Percentiles rank a stretch among this genome's conserved stretches.
phyloP scores from a whole-genome alignment of 768 basidiomycete genomes.

The Xerocomellus dryophilus region DNA sequence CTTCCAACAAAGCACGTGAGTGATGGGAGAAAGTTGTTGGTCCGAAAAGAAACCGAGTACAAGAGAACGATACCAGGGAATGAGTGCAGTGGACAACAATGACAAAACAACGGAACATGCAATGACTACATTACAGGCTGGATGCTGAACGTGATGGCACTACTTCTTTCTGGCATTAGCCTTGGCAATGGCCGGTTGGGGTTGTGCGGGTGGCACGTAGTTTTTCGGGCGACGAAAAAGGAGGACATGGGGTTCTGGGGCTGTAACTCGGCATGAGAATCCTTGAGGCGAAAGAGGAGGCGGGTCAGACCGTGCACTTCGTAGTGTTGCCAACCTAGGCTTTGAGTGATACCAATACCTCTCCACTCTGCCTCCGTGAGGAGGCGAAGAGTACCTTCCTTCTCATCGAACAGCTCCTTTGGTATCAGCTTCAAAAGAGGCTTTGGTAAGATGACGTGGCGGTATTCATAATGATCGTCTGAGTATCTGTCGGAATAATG shows the following conservation, averaged over 20 bases:
- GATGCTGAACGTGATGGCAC: slow-evolving; percentile 2
- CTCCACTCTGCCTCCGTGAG: slow-evolving; percentile 91
- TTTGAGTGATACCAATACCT: slow-evolving; percentile 94
- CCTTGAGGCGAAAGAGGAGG: neutral
- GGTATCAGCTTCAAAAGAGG: slow-evolving; percentile 92
- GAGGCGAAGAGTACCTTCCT: slow-evolving; percentile 77
- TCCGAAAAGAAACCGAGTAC: slow-evolving; percentile 8
- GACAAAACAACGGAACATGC: slow-evolving; percentile 23
- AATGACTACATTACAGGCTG: slow-evolving; percentile 13
- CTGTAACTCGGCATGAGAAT: slow-evolving; percentile 38
- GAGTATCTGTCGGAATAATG: slow-evolving; percentile 91
- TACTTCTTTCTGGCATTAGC: slow-evolving; percentile 47
- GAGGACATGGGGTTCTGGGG: slow-evolving; percentile 90
- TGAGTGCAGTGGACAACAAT: slow-evolving; percentile 22
- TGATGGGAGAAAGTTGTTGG: slow-evolving; percentile 2
- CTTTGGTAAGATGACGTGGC: slow-evolving; percentile 96
- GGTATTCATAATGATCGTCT: slow-evolving; percentile 92
- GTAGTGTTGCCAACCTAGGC: slow-evolving; percentile 95
- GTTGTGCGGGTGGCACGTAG: slow-evolving; percentile 53
- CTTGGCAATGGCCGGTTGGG: slow-evolving; percentile 34
- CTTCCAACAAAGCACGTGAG: slow-evolving; percentile 8
- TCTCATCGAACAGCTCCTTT: slow-evolving; percentile 75
- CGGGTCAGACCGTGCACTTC: slow-evolving; percentile 83
- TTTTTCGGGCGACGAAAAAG: slow-evolving; percentile 84
- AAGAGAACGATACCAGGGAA: slow-evolving; percentile 11